Percentiles rank a stretch among this genome's conserved stretches.
Conservation (phyloP, 78 protist genomes). For the Dictyostelium capitatum region DNA sequence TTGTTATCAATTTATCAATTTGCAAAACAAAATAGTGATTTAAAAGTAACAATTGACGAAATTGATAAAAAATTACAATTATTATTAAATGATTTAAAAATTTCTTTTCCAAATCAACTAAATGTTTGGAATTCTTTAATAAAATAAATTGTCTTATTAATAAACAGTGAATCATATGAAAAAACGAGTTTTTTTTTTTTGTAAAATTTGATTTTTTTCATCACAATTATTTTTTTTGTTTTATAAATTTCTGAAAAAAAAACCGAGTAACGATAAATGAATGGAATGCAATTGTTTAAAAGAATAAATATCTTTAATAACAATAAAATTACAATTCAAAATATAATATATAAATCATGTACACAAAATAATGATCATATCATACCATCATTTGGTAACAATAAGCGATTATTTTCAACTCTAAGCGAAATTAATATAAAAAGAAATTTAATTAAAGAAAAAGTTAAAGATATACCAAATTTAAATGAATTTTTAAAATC, state of each 20-base stretch:
- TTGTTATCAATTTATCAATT: constrained; percentile 6
- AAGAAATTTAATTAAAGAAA: constrained; percentile 23
- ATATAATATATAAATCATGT: too few relatives aligned
- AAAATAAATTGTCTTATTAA: not conserved
- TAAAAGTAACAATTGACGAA: not conserved
- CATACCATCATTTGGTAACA: too few relatives aligned
- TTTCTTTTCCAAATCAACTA: not conserved
- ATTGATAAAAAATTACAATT: not conserved
- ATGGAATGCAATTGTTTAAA: too few relatives aligned
- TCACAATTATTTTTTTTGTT: too few relatives aligned
- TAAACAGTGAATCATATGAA: not conserved
- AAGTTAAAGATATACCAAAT: constrained; percentile 31
- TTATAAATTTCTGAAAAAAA: too few relatives aligned
- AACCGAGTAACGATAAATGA: too few relatives aligned
- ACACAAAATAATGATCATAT: too few relatives aligned
- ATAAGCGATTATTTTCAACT: too few relatives aligned
- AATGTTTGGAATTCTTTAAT: not conserved
- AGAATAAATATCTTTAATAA: too few relatives aligned
- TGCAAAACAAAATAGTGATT: too few relatives aligned
- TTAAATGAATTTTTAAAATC: constrained; percentile 49
- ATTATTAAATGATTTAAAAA: not conserved
- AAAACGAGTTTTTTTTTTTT: not conserved
- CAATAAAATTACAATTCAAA: too few relatives aligned
- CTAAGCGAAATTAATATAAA: not conserved
- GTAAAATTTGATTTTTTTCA: not conserved